Conservation (phyloP, 1,284 basidiomycete species). For the Phylloporus gajari region DNA sequence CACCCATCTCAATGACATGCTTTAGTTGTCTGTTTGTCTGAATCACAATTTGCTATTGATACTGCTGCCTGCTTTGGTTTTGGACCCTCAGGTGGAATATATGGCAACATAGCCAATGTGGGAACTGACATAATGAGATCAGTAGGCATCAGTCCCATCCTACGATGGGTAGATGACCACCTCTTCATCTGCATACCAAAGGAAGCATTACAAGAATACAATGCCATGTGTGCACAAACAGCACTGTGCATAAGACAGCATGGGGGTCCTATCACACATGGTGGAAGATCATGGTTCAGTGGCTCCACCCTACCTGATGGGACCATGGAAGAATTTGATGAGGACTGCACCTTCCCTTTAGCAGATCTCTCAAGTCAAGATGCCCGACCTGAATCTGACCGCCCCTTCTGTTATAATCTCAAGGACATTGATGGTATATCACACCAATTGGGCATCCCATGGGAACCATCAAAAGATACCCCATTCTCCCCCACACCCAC, state of each 20-base stretch:
- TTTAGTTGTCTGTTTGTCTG: neutral
- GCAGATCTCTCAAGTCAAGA: neutral
- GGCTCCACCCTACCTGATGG: neutral
- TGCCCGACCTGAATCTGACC: neutral
- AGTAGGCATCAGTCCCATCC: neutral
- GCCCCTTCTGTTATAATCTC: neutral
- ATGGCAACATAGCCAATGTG: constrained; percentile 45
- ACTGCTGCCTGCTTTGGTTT: constrained; percentile 43
- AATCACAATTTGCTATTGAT: constrained; percentile 10
- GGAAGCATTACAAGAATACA: neutral
- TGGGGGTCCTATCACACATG: neutral
- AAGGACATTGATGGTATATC: neutral
- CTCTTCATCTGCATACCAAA: neutral
- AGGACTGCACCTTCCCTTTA: constrained; percentile 3
- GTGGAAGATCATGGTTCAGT: constrained; percentile 10
- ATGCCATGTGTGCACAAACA: neutral
- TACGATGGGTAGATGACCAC: neutral
- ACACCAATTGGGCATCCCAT: neutral
- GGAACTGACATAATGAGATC: constrained; percentile 41
- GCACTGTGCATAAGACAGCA: neutral
- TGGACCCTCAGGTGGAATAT: constrained; percentile 41
- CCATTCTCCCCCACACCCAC: neutral
- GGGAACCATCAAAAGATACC: neutral
- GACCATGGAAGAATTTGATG: constrained; percentile 1
- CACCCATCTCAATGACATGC: constrained; percentile 12